Evolutionary conservation across 148 eudicot genomes (phyloP).

Genomic region (Beta vulgaris): DNA sequence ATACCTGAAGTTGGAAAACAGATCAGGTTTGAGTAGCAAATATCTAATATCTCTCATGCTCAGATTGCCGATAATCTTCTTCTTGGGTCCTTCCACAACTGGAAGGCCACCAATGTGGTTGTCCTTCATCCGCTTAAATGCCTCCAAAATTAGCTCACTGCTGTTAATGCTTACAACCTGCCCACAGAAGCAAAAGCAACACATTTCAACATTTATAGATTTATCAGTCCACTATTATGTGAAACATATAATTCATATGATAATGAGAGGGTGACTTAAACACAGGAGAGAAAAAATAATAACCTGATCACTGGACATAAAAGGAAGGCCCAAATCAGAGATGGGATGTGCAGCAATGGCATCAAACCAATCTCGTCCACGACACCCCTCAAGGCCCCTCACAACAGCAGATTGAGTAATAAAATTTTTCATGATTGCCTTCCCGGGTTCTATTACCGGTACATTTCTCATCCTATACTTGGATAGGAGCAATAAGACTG

Average conservation of each 20-base stretch:
- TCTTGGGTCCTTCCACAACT: constrained; percentile 70
- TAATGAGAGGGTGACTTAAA: background rate
- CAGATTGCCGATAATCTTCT: constrained; percentile 71
- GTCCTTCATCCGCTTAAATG: constrained; percentile 90
- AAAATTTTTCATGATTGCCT: constrained; percentile 64
- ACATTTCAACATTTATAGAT: background rate
- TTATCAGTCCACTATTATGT: no score
- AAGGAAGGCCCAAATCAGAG: constrained; percentile 88
- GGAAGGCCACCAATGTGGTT: constrained; percentile 89
- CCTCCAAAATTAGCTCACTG: constrained; percentile 72
- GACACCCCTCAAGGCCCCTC: constrained; percentile 68
- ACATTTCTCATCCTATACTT: constrained; percentile 90
- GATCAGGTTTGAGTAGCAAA: constrained; percentile 65
- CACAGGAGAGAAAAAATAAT: background rate
- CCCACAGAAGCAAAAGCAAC: constrained; percentile 11
- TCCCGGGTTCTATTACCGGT: constrained; percentile 78
- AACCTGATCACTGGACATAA: constrained; percentile 72
- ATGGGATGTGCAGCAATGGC: constrained; percentile 54
- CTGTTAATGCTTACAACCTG: constrained; percentile 71
- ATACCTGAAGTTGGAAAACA: constrained; percentile 81
- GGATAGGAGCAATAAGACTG: constrained; percentile 72
- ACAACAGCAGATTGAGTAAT: constrained; percentile 91
- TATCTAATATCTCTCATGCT: constrained; percentile 87
- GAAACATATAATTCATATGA: no score
- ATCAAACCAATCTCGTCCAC: constrained; percentile 95